phyloP scores from a whole-genome alignment of 768 basidiomycete species.

The Neoboletus subvelutipes region DNA sequence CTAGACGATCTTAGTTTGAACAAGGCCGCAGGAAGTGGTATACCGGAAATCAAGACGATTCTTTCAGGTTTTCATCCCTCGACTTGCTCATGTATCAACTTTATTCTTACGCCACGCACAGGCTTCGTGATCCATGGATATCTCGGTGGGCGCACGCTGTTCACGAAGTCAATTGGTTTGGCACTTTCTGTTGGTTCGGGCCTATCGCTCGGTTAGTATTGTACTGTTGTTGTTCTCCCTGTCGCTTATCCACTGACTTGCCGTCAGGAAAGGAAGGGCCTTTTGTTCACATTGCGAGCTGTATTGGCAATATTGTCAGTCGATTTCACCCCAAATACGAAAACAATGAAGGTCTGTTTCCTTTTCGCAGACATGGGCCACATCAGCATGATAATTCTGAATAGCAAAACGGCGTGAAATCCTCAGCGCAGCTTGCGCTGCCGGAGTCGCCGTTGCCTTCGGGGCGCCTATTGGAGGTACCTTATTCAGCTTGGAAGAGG shows the following conservation, averaged over 20 bases:
- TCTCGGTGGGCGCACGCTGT: conserved; percentile 84
- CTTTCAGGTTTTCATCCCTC: conserved; percentile 57
- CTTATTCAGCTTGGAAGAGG: conserved; percentile 91
- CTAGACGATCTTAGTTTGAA: conserved; percentile 15
- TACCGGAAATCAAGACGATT: conserved; percentile 96
- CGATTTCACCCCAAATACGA: conserved; percentile 88
- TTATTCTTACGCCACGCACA: conserved; percentile 19
- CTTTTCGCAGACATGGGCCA: not conserved
- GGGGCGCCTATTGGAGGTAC: conserved; percentile 96
- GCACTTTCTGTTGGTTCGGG: conserved; percentile 92
- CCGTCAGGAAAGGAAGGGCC: conserved; percentile 63
- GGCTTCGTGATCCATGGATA: conserved; percentile 98
- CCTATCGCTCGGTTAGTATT: conserved; percentile 65
- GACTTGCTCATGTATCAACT: conserved; percentile 11
- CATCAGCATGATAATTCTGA: not conserved
- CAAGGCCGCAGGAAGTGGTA: conserved; percentile 92
- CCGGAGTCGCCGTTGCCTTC: conserved; percentile 96
- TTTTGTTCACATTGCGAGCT: conserved; percentile 91
- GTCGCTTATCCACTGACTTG: not conserved
- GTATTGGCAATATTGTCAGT: conserved; percentile 91
- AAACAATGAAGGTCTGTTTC: conserved; percentile 78
- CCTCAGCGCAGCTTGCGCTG: conserved; percentile 92
- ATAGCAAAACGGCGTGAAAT: conserved; percentile 91
- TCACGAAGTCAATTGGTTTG: conserved; percentile 88
- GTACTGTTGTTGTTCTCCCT: conserved; percentile 8